Evolutionary conservation across 495 filamentous ascomycete genomes (phyloP), one percentile per base, ranked within the genome.

Genomic region (Sphaerosporella brunnea): DNA sequence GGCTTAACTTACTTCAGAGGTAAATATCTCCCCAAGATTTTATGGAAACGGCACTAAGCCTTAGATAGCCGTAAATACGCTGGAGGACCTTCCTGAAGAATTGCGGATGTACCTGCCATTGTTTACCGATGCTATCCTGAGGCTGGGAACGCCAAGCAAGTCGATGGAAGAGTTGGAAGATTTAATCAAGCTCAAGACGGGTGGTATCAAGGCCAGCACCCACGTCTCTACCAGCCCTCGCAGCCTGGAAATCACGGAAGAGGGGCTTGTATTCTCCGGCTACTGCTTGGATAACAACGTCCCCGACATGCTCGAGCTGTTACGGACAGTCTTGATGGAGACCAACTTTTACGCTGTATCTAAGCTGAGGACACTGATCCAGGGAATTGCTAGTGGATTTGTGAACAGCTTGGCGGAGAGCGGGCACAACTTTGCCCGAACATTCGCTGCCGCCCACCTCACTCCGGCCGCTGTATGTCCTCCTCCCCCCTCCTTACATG

Each of bases 101-200:
- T 71, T 97, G 23, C 73, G 92, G 28, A 66, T 80, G 50, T 68
- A 93, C 43, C 77, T 96, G 53, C 92, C 90, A 1, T 65, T 97
- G 9, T 97, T 96, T 60, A 84, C 82, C 26, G 85, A 93, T 60
- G 78, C 82, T 8, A 78, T 97, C 32, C 84, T 94, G 79, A 77
- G 90, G 23, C 68, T 97, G 11, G 90, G 90, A 20, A 96, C 90
- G 8, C 78, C 79, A 45, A 73, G 78, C 48, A 80, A 77, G 67
- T 75, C 81, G 0, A 94, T 94, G 84, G 92, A 94, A 61, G 74
- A 95, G 59, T 72, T 94, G 35, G 90, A 97, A 62, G 90, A 95
- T 60, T 65, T 84, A 34, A 95, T 96, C 58, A 95, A 93, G 56
- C 68, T 95, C 10, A 93, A 93, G 64, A 97, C 88, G 3, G 90